A percentile compares a stretch with the other conserved stretches of the same genome.
phyloP scores from a whole-genome alignment of 495 filamentous ascomycete genomes.

The Neurospora sp. region DNA sequence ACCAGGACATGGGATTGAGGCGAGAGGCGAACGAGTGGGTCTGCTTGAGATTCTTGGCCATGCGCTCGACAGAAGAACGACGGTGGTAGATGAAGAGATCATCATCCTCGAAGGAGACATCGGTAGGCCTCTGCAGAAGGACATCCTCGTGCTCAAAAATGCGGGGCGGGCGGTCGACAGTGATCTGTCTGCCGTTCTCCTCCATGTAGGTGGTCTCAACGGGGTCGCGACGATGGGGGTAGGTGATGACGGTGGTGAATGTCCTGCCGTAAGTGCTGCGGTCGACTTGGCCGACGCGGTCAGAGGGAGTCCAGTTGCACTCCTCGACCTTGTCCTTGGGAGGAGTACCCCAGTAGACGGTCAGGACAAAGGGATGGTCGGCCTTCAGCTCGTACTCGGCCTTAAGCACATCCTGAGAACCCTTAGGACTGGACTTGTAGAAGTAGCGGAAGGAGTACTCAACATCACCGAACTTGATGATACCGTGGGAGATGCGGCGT shows the following conservation, averaged over 20 bases:
- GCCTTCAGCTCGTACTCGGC: conserved; percentile 9
- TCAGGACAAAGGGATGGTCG: neutral
- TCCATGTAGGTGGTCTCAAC: conserved; percentile 10
- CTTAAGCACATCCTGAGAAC: conserved; percentile 12
- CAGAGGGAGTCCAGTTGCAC: conserved; percentile 14
- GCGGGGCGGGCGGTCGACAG: conserved; percentile 3
- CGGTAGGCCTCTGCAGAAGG: conserved; percentile 10
- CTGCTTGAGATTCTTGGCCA: conserved; percentile 3
- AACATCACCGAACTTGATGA: conserved; percentile 1
- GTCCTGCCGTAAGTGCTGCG: neutral
- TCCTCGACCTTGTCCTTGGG: conserved; percentile 3
- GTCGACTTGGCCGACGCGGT: conserved; percentile 13
- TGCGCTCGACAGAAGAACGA: conserved; percentile 1
- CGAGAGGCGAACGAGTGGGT: neutral
- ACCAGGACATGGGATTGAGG: conserved; percentile 9
- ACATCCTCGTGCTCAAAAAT: conserved; percentile 16
- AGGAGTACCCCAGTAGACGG: conserved; percentile 17
- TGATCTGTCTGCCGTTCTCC: neutral
- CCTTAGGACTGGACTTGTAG: conserved; percentile 11
- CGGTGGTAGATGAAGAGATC: conserved; percentile 17
- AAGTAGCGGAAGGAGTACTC: conserved; percentile 15
- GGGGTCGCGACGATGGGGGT: conserved; percentile 19
- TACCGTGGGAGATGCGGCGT: conserved; percentile 10
- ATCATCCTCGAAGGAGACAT: conserved; percentile 14
- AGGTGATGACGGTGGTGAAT: conserved; percentile 13